Base-by-base conservation (phyloP, 768 basidiomycete species). In the Cyclocybe aegerita region DNA sequence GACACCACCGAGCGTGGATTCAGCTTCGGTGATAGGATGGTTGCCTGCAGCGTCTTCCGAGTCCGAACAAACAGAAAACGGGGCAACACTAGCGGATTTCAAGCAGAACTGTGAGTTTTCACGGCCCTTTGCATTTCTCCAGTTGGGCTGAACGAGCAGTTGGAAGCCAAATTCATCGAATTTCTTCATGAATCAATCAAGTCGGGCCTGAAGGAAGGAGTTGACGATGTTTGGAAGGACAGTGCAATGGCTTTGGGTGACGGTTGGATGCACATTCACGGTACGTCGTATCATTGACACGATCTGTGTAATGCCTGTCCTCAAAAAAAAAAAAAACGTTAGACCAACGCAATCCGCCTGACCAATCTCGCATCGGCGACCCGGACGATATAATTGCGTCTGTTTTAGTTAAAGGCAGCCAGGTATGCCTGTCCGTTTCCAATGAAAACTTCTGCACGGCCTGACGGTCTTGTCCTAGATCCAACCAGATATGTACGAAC, bases 201-300 rank as follows among this genome's bases (percentile, higher is more conserved):
- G 43, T 65, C 70, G 17, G 83, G 76, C 14, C 70, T 91, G 4
- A 60, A 57, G 14, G 79, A 87, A 39, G 76, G 74, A 8, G 70
- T 76, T 1, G 90, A 93, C 56, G 83, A 87, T 2, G 70, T 88
- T 2, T 83, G 84, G 72, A 75, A 61, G 4, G 83, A 83, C 49
- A 79, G 77, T 5, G 90, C 89, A 8, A 64, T 77, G 30, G 87
- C 88, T 59, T 67, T 83, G 2, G 80, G 79, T 52, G 66, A 80
- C 14, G 90, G 90, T n/a, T 93, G 90, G 90, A 87, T 93, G 86
- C 90, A 93, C 62, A 83, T 93, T 40, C 81, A 90, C 39, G 80
- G 80, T 76, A 50, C 31, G 70, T 39, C 15, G 31, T 2, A 23
- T 9, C n/a, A 47, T 23, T 17, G 4, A 7, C 39, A 39, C 44